Conservation (phyloP, 352 stramenopile genomes). For the Phytophthora fragariaefolia region DNA sequence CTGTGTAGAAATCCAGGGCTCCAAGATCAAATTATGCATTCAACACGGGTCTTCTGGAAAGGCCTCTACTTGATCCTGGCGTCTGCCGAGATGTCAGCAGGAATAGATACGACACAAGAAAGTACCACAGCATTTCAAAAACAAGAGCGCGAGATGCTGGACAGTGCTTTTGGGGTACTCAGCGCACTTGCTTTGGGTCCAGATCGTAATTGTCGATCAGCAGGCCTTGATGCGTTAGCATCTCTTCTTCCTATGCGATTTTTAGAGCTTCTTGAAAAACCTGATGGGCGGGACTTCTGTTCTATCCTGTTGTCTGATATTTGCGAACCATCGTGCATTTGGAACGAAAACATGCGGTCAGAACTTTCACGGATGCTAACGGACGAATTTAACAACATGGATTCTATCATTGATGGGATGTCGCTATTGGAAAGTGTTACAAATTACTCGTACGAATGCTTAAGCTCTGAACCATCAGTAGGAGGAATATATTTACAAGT, state of each 20-base stretch:
- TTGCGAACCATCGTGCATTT: constrained; percentile 79
- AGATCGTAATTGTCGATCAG: constrained; percentile 57
- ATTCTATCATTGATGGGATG: constrained; percentile 56
- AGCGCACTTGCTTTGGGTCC: constrained; percentile 65
- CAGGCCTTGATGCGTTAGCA: constrained; percentile 63
- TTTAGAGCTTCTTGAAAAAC: constrained; percentile 73
- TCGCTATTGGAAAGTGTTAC: constrained; percentile 73
- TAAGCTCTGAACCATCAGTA: constrained; percentile 71
- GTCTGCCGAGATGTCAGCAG: constrained; percentile 62
- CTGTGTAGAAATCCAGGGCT: constrained; percentile 60
- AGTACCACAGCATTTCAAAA: constrained; percentile 52
- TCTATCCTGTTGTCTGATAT: constrained; percentile 74
- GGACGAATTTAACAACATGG: constrained; percentile 75
- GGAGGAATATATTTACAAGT: constrained; percentile 77
- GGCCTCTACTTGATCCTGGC: constrained; percentile 78
- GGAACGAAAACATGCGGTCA: constrained; percentile 64
- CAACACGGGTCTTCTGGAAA: constrained; percentile 81
- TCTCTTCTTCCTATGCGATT: constrained; percentile 80
- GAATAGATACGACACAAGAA: constrained; percentile 43
- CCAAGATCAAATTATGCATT: constrained; percentile 69
- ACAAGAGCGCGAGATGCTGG: constrained; percentile 77
- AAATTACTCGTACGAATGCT: constrained; percentile 85
- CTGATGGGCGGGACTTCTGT: constrained; percentile 78
- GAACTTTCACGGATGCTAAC: constrained; percentile 75
- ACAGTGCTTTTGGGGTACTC: constrained; percentile 74